Base-by-base conservation (phyloP, 2,329 filamentous ascomycete species). In the Colletotrichum neosansevieriae region DNA sequence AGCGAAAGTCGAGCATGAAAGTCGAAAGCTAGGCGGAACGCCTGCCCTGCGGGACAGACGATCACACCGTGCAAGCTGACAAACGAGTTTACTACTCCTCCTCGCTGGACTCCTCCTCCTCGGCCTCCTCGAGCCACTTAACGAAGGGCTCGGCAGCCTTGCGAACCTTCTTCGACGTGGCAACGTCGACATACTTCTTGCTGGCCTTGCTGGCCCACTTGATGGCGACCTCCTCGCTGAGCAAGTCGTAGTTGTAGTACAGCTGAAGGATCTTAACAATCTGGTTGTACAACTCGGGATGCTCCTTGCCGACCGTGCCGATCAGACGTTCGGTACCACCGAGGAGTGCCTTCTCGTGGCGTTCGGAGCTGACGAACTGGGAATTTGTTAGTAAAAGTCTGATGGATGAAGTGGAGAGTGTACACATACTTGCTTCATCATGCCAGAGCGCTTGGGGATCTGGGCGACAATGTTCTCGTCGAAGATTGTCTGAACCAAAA, bases 291-390 rank as follows among this genome's bases (percentile, higher is more conserved):
- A 98, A 87, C 51, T 95, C 91, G 1, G 94, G 90, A 79, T 94
- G 89, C 58, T 95, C 91, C 77, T 92, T 92, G 78, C 91, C 85
- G 64, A 89, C 84, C 54, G 82, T 77, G 68, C 88, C 91, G 70
- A 98, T 87, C 74, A 98, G 94, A 73, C 95, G 94, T 84, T 99
- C 96, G 47, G 94, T 94, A 72, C 96, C 96, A 74, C 96, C 96
- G 7, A 99, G 89, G 78, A 99, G 91, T 56, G 96, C 93, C 87
- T 96, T 98, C 84, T 98, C 91, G 79, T 98, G 95, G 75, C 93
- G 92, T 75, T 99, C 96, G 50, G 94, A 96, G 56, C 90, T 94
- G 75, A 96, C 89, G 82, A 97, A 87, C 91, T 91, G 56, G 60
- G 11, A 1, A 47, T 7, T 9, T 24, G 70, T 83, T 75, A 82